Conservation (phyloP, 345 rosid species). For the Kernera saxatilis region DNA sequence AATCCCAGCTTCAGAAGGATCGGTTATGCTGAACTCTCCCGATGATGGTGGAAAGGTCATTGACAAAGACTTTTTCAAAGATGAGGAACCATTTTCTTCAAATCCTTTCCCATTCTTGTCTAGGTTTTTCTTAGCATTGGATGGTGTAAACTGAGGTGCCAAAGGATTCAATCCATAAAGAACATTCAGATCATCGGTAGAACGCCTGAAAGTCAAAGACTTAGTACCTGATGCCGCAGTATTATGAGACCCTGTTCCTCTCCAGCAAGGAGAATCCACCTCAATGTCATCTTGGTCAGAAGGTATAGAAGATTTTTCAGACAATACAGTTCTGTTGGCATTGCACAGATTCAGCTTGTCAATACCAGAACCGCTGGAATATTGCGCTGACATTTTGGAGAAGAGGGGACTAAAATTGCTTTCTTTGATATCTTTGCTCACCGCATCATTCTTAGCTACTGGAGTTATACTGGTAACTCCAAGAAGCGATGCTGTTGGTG, state of each 20-base stretch:
- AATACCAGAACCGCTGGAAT: background rate
- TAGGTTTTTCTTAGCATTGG: slow-evolving; percentile 22
- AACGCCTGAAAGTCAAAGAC: slow-evolving; percentile 15
- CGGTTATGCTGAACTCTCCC: background rate
- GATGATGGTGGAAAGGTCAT: slow-evolving; percentile 11
- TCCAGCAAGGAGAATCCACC: slow-evolving; percentile 61
- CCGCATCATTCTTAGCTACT: background rate
- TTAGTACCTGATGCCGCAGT: background rate
- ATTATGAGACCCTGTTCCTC: slow-evolving; percentile 28
- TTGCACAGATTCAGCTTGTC: no score
- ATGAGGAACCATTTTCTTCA: background rate
- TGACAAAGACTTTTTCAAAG: slow-evolving; percentile 24
- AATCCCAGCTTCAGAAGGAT: background rate
- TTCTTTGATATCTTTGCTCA: background rate
- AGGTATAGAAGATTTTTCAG: slow-evolving; percentile 7
- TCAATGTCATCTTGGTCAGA: slow-evolving; percentile 34
- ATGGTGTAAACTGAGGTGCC: slow-evolving; percentile 43
- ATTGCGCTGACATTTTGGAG: background rate
- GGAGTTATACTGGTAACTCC: slow-evolving; percentile 2
- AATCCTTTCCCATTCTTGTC: slow-evolving; percentile 16
- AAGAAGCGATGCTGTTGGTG: slow-evolving; percentile 3
- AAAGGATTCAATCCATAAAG: slow-evolving; percentile 37
- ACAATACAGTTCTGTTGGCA: no score
- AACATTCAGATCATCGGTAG: slow-evolving; percentile 14
- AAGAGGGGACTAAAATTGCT: background rate